A percentile compares a stretch with the other conserved stretches of the same genome.
phyloP scores from a whole-genome alignment of 805 yeast genomes.

The Scheffersomyces stipitis region DNA sequence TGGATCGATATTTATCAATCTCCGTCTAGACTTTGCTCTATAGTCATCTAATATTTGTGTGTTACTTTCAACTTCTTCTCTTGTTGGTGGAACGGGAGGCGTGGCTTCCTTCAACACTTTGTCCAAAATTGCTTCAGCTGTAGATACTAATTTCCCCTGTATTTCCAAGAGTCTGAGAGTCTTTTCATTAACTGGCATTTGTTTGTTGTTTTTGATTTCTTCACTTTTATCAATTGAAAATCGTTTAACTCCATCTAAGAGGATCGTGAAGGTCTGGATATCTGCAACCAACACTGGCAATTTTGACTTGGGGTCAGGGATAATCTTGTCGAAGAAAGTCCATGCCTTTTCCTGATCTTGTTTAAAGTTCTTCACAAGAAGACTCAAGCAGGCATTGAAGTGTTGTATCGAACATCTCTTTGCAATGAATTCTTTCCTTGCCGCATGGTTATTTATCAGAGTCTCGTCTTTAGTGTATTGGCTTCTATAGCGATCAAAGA shows the following conservation, averaged over 20 bases:
- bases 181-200: constrained; percentile 18
- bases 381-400: constrained; percentile 38
- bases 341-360: constrained; percentile 36
- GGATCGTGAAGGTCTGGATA: constrained; percentile 38
- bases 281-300: constrained; percentile 23
- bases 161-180: constrained; percentile 20
- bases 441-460: constrained; percentile 21
- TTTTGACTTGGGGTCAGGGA: constrained; percentile 15
- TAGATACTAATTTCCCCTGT: constrained; percentile 27
- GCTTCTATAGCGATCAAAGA: constrained; percentile 18
- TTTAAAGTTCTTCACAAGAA: constrained; percentile 32
- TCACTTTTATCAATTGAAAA: constrained; percentile 15
- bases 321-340: constrained; percentile 32
- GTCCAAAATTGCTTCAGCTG: constrained; percentile 26
- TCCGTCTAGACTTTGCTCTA: constrained; percentile 13
- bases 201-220: constrained; percentile 10
- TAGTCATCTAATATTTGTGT: constrained; percentile 19
- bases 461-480: constrained; percentile 13
- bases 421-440: constrained; percentile 4
- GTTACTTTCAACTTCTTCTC: constrained; percentile 19
- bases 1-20: constrained; percentile 30
- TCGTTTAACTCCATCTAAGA: constrained; percentile 34
- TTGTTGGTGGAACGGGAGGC: constrained; percentile 36
- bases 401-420: constrained; percentile 22
- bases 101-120: constrained; percentile 28